Evolutionary conservation across 1,284 basidiomycete genomes (phyloP), one percentile per base, ranked within the genome.

Genomic region (Bjerkandera adusta): DNA sequence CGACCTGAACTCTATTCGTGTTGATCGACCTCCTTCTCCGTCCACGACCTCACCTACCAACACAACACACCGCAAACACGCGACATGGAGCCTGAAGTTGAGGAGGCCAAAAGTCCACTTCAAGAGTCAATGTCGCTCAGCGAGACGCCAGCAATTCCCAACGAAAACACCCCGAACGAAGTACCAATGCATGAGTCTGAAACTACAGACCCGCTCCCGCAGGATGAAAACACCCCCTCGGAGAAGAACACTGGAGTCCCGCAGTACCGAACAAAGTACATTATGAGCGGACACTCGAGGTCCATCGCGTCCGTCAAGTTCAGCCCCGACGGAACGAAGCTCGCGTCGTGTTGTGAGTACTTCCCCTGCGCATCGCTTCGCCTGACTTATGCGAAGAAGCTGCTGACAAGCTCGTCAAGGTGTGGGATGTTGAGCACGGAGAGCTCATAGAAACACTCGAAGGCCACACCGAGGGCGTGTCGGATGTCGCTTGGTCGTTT

Each of bases 401-500:
- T 57, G 81, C 88, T 38, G 88, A 91, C 75, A 89, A 85, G 68
- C 63, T 78, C 16, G 71, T 92, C 48, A 92, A 89, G 63, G 61
- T 93, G 2, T 93, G 89, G 87, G 78, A 88, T 54, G 70, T 77
- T 2, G 73, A 75, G 38, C 81, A 79, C 13, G 90, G 91, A 2
- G 75, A 86, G 55, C 76, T 89, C 46, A 64, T 91, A 38, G 73
- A 77, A 43, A 89, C 88, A 1, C 69, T 89, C 20, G 68, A 77
- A 47, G 85, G 83, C 1, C 89, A 91, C 58, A 76, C 72, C 8
- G 81, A 87, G 65, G 94, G 94, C 1, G 81, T 97, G 49, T 93
- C 91, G 44, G 92, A 96, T 60, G 68, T 97, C 53, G 85, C 90
- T 10, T 93, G 93, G 84, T 92, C 92, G 0, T 71, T 71, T 33